A percentile compares a stretch with the other conserved stretches of the same genome.
These are phyloP conservation scores for Penicillium paxilli DNA, from an alignment of 495 filamentous ascomycete species.

Conservation along the genomic window DNA sequence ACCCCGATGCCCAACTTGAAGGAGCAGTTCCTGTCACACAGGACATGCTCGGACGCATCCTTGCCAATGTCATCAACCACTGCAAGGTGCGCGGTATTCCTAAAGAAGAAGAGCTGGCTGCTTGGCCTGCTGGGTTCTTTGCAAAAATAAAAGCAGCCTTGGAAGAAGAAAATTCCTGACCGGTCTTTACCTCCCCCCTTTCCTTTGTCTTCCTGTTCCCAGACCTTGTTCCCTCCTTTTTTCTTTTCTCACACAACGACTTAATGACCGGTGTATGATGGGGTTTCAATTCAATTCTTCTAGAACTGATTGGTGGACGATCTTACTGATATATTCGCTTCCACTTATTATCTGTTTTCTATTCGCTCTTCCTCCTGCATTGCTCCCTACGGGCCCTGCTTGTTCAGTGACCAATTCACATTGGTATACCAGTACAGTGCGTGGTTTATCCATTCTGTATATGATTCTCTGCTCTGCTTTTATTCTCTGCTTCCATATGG, in stretches of 20 bases:
- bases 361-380: conserved; percentile 8
- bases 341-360: conserved; percentile 12
- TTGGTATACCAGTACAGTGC: conserved; percentile 22
- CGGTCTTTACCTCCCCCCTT: conserved; percentile 11
- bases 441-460: conserved; percentile 19
- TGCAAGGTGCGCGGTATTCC: conserved; percentile 67
- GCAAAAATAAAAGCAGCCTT: conserved; percentile 62
- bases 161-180: conserved; percentile 48
- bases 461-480: conserved; percentile 16
- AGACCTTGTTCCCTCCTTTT: conserved; percentile 3
- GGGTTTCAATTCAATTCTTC: conserved; percentile 9
- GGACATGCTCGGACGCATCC: conserved; percentile 73
- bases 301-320: conserved; percentile 12
- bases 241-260: conserved; percentile 23
- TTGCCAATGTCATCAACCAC: conserved; percentile 74
- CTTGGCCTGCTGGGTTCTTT: conserved; percentile 70
- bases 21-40: conserved; percentile 70
- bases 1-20: conserved; percentile 67
- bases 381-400: conserved; percentile 5
- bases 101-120: conserved; percentile 66
- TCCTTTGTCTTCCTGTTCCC: conserved; percentile 24
- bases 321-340: conserved; percentile 18
- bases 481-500: conserved; percentile 10
- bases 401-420: conserved; percentile 1
- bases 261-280: conserved; percentile 31